Conservation (phyloP, 2,329 filamentous ascomycete species). For the Monosporascus sp. region DNA sequence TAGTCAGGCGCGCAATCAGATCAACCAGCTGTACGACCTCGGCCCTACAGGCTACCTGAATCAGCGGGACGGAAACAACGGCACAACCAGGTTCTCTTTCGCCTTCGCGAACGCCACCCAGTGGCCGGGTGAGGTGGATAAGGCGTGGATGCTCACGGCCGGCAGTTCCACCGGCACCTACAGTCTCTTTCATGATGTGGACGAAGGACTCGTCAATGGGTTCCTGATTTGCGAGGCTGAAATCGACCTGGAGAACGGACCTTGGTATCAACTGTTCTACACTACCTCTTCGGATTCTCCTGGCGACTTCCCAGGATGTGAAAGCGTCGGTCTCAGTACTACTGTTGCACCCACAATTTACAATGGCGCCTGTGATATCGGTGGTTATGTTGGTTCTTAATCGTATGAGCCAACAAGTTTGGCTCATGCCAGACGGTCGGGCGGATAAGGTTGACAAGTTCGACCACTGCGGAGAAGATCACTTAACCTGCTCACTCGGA, state of each 20-base stretch:
- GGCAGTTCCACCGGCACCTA: constrained; percentile 9
- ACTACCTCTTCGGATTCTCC: constrained; percentile 4
- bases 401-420: no score
- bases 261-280: constrained; percentile 18
- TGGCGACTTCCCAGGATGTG: constrained; percentile 10
- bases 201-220: constrained; percentile 6
- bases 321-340: constrained; percentile 14
- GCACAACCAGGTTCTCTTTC: constrained; percentile 10
- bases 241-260: constrained; percentile 7
- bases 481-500: no score
- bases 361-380: constrained; percentile 17
- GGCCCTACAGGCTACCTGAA: constrained; percentile 15
- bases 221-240: constrained; percentile 14
- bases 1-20: no score
- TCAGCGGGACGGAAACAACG: constrained; percentile 11
- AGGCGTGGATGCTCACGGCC: constrained; percentile 10
- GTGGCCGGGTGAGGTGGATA: constrained; percentile 12
- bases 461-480: no score
- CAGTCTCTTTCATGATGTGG: constrained; percentile 7
- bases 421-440: no score
- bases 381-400: constrained; percentile 5
- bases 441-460: no score
- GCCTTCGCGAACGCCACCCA: constrained; percentile 14
- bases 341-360: constrained; percentile 14
- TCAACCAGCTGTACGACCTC: no score